phyloP scores from a whole-genome alignment of 345 rosid species.

The Eucalyptus melliodora region DNA sequence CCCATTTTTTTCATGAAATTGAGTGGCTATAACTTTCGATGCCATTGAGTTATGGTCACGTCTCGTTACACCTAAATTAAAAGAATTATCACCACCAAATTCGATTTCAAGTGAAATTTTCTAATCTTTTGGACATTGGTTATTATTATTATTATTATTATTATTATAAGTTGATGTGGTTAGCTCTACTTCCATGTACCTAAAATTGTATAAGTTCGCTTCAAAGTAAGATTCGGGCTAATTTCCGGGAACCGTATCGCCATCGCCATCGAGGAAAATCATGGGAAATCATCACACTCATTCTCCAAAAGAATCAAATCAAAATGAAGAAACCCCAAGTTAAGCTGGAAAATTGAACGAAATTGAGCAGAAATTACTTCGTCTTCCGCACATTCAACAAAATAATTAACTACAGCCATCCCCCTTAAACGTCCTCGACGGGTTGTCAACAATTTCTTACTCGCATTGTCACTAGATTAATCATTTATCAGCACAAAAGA shows the following conservation, averaged over 20 bases:
- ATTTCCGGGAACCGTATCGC: fast-evolving
- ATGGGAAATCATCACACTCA: background rate
- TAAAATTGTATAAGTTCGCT: background rate
- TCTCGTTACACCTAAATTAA: background rate
- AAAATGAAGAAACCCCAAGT: background rate
- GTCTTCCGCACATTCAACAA: background rate
- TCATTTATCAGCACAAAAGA: background rate
- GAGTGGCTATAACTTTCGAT: background rate
- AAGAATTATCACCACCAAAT: background rate
- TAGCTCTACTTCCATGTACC: background rate
- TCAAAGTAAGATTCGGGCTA: background rate
- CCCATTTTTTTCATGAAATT: background rate
- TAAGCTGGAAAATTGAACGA: background rate
- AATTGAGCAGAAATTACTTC: background rate
- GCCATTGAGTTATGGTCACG: background rate
- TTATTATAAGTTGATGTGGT: background rate
- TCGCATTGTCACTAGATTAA: background rate
- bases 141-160: background rate
- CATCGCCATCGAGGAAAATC: background rate
- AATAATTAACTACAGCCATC: background rate
- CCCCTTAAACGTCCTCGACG: background rate
- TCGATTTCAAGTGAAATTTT: background rate
- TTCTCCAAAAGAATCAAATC: background rate
- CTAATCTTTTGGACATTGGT: too few species aligned
- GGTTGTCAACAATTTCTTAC: background rate